phyloP scores from a whole-genome alignment of 2,329 filamentous ascomycete species.

The Cladosporium cucumerinum region DNA sequence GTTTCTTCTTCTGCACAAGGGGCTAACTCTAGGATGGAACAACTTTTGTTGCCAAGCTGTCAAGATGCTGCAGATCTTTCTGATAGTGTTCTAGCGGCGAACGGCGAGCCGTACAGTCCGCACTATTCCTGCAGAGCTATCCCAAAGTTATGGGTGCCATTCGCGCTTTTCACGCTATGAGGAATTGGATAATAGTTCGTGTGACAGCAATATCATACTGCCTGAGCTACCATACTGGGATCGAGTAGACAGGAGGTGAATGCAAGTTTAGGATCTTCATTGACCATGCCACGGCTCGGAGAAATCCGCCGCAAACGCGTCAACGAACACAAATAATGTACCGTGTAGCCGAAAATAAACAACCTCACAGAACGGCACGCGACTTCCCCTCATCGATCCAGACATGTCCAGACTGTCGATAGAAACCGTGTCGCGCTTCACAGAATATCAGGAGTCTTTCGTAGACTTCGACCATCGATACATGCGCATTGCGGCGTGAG shows the following conservation, averaged over 20 bases:
- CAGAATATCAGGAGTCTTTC: neutral
- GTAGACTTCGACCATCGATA: neutral
- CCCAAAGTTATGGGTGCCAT: neutral
- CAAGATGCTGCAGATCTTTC: neutral
- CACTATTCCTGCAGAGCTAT: neutral
- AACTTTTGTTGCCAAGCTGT: neutral
- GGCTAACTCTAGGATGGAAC: neutral
- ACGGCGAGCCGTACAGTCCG: neutral
- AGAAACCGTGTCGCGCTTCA: neutral
- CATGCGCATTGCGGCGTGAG: neutral
- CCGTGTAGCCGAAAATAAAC: neutral
- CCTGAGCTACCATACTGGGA: neutral
- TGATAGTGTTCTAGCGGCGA: slow-evolving; percentile 1
- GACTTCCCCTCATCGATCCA: neutral
- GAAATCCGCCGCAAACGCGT: neutral
- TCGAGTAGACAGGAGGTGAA: neutral
- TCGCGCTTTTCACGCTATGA: neutral
- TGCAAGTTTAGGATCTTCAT: neutral
- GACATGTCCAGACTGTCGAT: neutral
- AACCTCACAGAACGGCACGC: neutral
- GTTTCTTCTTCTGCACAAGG: neutral
- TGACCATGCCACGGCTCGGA: neutral
- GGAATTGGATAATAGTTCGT: neutral
- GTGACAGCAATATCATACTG: neutral
- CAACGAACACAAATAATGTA: neutral